These are phyloP conservation scores for Malassezia vespertilionis DNA, from an alignment of 1,284 basidiomycete genomes.

Conservation along the genomic window DNA sequence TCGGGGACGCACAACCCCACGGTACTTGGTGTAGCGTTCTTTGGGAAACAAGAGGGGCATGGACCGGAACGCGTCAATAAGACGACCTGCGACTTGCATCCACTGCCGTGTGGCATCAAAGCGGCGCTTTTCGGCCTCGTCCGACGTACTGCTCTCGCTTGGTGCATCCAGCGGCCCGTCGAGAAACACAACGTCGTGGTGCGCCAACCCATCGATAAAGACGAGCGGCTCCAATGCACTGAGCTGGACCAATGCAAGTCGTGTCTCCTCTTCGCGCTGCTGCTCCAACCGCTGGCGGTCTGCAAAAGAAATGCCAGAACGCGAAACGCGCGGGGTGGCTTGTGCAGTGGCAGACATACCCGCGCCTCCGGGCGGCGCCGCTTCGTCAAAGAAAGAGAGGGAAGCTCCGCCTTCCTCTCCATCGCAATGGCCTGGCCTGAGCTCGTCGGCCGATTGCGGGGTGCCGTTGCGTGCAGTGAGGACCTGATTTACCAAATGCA, in stretches of 20 bases:
- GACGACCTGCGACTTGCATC: constrained; percentile 69
- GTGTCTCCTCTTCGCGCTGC: constrained; percentile 39
- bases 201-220: constrained; percentile 36
- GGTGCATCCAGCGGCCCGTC: constrained; percentile 17
- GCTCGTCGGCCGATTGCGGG: background rate
- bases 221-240: constrained; percentile 28
- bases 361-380: constrained; percentile 1
- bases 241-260: constrained; percentile 28
- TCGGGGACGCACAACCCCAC: constrained; percentile 13
- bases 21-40: constrained; percentile 49
- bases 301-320: constrained; percentile 7
- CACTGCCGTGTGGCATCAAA: constrained; percentile 54
- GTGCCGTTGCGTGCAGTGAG: constrained; percentile 19
- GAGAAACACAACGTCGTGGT: constrained; percentile 25
- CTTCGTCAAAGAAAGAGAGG: constrained; percentile 35
- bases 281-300: constrained; percentile 24
- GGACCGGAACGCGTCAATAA: constrained; percentile 77
- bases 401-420: constrained; percentile 12
- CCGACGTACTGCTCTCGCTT: constrained; percentile 6
- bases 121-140: constrained; percentile 27
- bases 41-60: constrained; percentile 71
- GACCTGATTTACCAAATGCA: constrained; percentile 71
- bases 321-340: constrained; percentile 14
- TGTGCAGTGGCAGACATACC: constrained; percentile 9
- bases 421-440: background rate